Base-by-base conservation (phyloP, 768 basidiomycete genomes). In the Podaxis rugospora region DNA sequence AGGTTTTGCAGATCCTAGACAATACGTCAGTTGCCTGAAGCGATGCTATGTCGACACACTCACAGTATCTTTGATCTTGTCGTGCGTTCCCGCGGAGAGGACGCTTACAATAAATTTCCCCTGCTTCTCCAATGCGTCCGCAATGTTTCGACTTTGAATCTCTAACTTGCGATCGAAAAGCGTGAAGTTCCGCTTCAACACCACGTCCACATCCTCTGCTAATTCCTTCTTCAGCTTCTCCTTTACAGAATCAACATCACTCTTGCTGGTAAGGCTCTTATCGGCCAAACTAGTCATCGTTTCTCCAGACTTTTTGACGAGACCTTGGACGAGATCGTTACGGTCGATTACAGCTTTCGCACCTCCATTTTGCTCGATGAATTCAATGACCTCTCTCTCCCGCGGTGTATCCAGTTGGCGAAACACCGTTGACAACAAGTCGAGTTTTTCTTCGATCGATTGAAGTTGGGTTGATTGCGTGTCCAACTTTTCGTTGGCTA, bases 131-230 rank as follows among this genome's bases (percentile, higher is more conserved):
- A 61, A 52, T 21, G 25, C 54, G 1, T 49, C 32, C 10, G 25
- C 16, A 16, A 40, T 46, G 6, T 51, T 50, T 13, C 74, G 74
- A 54, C 72, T 74, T 65, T 80, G 79, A 60, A 81, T 72, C 27
- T 76, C 76, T 42, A 83, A 73, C 62, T 83, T 83, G 51, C 74
- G 68, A 51, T 80, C 76, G 60, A 83, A 84, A 0, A 76, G 63
- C 3, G 68, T 67, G 64, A 79, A 67, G 61, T 84, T 81, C 46
- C 70, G 68, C 7, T 62, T 61, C 25, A 83, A 69, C 0, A 74
- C 63, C 3, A 72, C 68, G 46, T 79, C 75, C 21, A 78, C 65
- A 55, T 77, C 74, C 61, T 76, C 75, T 62, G 65, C 59, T 5
- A 76, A 55, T 54, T 78, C 77, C 52, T 74, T 75, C 40, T 69